Evolutionary conservation across 208 protist genomes (phyloP).

Genomic region (Tritrichomonas musculus): DNA sequence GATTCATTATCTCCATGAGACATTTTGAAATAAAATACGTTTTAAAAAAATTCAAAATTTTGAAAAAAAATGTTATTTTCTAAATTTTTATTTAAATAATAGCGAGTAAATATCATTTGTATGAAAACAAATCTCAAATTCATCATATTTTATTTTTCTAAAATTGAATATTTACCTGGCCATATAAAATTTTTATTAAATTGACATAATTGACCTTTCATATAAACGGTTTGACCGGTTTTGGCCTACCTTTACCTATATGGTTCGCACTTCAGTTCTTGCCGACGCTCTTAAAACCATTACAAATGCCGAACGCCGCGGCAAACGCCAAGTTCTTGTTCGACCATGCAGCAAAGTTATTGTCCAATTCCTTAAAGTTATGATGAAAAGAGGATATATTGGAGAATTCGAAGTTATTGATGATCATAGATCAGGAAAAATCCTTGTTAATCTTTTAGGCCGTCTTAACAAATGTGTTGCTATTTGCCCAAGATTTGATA

Average conservation of each 20-base stretch:
- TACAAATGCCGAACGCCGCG: conserved; percentile 92
- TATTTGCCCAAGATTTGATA: conserved; percentile 68
- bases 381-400: conserved; percentile 99
- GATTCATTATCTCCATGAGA: too few relatives aligned
- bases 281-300: conserved; percentile 93
- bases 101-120: too few relatives aligned
- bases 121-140: too few relatives aligned
- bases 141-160: too few relatives aligned
- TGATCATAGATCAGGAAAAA: conserved; percentile 98
- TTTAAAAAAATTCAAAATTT: too few relatives aligned
- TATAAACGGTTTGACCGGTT: background rate
- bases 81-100: too few relatives aligned
- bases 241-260: conserved; percentile 52
- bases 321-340: conserved; percentile 98
- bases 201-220: too few relatives aligned
- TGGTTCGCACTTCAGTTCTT: conserved; percentile 96
- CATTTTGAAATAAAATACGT: too few relatives aligned
- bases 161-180: too few relatives aligned
- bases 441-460: conserved; percentile 98
- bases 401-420: conserved; percentile 99
- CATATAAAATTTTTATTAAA: too few relatives aligned
- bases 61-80: too few relatives aligned
- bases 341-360: conserved; percentile 98
- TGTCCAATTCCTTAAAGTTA: conserved; percentile 98
- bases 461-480: conserved; percentile 99